phyloP scores from a whole-genome alignment of 768 basidiomycete species.

The Amanita jacksonii region DNA sequence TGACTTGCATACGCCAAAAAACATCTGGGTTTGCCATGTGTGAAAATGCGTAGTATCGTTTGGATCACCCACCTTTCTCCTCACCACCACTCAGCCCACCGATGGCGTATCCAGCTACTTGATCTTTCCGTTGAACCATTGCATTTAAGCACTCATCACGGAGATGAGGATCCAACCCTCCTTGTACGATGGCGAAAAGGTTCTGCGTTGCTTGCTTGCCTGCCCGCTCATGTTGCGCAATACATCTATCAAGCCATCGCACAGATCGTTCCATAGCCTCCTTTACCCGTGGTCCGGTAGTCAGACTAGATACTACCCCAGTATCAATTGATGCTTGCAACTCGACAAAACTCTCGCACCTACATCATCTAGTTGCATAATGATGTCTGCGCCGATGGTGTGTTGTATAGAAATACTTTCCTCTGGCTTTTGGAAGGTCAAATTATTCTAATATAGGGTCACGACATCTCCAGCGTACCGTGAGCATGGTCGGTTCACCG shows the following conservation, averaged over 20 bases:
- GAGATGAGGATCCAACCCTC: conserved; percentile 64
- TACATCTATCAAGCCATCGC: conserved; percentile 87
- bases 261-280: conserved; percentile 88
- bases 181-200: conserved; percentile 88
- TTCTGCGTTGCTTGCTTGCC: conserved; percentile 64
- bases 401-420: conserved; percentile 89
- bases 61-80: conserved; percentile 57
- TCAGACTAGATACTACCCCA: conserved; percentile 63
- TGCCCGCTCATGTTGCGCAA: conserved; percentile 59
- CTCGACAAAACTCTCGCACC: conserved; percentile 29
- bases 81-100: conserved; percentile 89
- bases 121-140: conserved; percentile 67
- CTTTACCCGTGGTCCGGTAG: conserved; percentile 68
- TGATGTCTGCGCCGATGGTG: conserved; percentile 85
- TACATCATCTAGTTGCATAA: conserved; percentile 92
- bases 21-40: conserved; percentile 40
- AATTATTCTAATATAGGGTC: conserved; percentile 2
- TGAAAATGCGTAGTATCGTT: background rate
- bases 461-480: conserved; percentile 35
- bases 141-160: conserved; percentile 71
- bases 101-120: conserved; percentile 86
- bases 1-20: conserved; percentile 75
- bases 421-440: conserved; percentile 52
- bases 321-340: conserved; percentile 1
- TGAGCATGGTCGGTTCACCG: conserved; percentile 82